Percentiles rank a stretch among this genome's conserved stretches.
phyloP scores from a whole-genome alignment of 441 rosid species.

The Erysimum cheiri region DNA sequence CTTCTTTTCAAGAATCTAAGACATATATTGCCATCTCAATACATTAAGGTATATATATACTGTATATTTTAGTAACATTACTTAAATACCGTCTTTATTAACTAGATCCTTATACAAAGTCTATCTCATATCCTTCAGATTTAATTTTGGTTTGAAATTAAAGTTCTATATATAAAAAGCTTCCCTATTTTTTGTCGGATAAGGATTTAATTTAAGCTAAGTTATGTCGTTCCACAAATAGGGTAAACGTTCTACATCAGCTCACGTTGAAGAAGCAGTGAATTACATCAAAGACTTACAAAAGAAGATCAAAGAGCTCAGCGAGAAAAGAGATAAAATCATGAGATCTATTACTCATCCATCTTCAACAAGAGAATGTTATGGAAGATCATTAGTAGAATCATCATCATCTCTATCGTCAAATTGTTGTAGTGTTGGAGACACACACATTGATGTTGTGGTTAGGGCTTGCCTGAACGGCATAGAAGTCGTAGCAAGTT shows the following conservation, averaged over 20 bases:
- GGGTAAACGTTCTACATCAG: constrained; percentile 68
- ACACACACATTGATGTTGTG: constrained; percentile 27
- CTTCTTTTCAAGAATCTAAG: constrained; percentile 53
- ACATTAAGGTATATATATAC: constrained; percentile 51
- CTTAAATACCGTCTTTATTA: background rate
- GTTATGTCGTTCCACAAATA: constrained; percentile 8
- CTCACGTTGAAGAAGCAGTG: constrained; percentile 59
- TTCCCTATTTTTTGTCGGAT: no score
- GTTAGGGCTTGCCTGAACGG: constrained; percentile 43
- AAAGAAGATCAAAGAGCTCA: constrained; percentile 47
- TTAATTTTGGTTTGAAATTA: no score
- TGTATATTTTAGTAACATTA: background rate
- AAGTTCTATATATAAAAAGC: no score
- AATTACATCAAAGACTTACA: constrained; percentile 57
- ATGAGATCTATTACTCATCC: constrained; percentile 27
- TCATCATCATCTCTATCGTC: constrained; percentile 2
- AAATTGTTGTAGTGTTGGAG: constrained; percentile 32
- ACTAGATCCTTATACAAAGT: background rate
- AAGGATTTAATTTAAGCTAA: no score
- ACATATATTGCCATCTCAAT: constrained; percentile 51
- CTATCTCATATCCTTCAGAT: no score
- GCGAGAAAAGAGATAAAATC: constrained; percentile 51
- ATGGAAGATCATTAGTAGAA: background rate
- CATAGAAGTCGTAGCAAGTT: constrained; percentile 44
- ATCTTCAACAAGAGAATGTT: background rate